Evolutionary conservation across 208 protist species (phyloP).

Genomic region (Wallacemonas sp.): DNA sequence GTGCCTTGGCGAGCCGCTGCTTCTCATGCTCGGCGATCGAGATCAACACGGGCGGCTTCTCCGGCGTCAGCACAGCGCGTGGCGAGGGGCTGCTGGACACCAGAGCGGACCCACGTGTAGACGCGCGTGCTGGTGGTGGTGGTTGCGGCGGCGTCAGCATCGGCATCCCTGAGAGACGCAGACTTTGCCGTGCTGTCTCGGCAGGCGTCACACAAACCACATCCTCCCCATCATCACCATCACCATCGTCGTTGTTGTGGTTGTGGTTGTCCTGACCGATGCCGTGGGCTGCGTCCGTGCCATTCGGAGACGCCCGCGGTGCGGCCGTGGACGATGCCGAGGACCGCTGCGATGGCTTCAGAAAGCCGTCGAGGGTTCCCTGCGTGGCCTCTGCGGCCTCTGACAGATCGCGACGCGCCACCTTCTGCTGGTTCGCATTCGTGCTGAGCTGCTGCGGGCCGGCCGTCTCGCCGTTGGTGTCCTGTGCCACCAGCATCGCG

Average conservation of each 20-base stretch:
- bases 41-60: neutral
- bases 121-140: too few species aligned
- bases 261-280: too few species aligned
- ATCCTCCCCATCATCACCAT: neutral
- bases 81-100: neutral
- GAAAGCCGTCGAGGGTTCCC: constrained; percentile 49
- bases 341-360: constrained; percentile 16
- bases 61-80: neutral
- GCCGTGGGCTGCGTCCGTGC: too few species aligned
- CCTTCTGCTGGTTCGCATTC: constrained; percentile 39
- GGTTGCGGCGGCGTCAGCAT: constrained; percentile 2
- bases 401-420: constrained; percentile 43
- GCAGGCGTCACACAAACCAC: neutral
- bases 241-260: too few species aligned
- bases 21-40: neutral
- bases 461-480: neutral
- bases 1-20: constrained; percentile 3
- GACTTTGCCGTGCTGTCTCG: neutral
- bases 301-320: too few species aligned
- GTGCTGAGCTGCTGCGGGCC: constrained; percentile 26
- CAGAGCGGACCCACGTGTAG: too few species aligned
- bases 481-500: constrained; percentile 16
- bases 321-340: too few species aligned
- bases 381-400: constrained; percentile 12
- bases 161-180: neutral